Conservation (phyloP, 495 filamentous ascomycete genomes). For the Aspergillus asperescens region DNA sequence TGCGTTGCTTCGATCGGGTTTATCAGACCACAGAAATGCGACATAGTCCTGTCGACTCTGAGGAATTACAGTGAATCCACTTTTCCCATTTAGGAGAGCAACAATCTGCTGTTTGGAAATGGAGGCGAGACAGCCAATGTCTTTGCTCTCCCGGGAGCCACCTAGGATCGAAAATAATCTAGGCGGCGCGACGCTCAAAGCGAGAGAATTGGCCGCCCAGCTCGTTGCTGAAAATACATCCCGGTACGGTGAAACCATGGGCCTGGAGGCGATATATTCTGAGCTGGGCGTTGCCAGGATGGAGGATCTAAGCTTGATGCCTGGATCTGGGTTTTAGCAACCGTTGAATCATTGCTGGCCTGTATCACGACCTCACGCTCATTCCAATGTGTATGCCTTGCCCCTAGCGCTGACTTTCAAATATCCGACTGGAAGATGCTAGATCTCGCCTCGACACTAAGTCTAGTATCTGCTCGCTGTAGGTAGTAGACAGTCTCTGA, state of each 20-base stretch:
- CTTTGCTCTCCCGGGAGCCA: neutral
- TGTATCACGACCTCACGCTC: neutral
- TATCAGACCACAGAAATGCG: conserved; percentile 9
- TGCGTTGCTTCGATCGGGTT: neutral
- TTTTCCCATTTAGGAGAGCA: neutral
- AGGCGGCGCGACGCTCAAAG: conserved; percentile 3
- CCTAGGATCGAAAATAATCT: neutral
- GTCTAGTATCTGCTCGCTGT: conserved; percentile 3
- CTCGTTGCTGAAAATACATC: neutral
- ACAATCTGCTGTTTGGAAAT: neutral
- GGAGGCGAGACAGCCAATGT: conserved; percentile 7
- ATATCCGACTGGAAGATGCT: conserved; percentile 1
- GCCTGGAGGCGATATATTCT: neutral
- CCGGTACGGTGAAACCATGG: neutral
- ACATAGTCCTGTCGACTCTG: conserved; percentile 9
- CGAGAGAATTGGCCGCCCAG: neutral
- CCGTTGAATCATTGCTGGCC: neutral
- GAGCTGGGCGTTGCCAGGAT: neutral
- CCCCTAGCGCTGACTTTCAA: too few relatives aligned
- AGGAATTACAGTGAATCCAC: neutral
- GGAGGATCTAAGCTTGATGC: neutral
- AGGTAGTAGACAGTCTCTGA: neutral
- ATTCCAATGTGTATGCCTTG: neutral
- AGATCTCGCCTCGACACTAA: neutral
- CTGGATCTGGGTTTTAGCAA: neutral